Evolutionary conservation across 805 yeast genomes (phyloP), one percentile per base, ranked within the genome.

Genomic region (Pichia rugopelliculosa): DNA sequence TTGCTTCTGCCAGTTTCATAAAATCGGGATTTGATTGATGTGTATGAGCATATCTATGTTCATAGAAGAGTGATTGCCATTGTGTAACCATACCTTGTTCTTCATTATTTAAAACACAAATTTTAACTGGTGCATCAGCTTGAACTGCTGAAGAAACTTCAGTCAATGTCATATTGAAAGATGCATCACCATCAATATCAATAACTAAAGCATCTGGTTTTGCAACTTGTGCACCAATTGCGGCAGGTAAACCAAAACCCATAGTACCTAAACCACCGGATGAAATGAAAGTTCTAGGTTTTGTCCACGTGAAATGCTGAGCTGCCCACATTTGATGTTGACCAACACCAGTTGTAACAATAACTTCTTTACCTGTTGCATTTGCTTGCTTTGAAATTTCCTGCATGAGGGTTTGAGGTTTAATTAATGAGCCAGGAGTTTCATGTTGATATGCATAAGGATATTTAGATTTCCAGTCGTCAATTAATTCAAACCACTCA

Each of bases 301-400:
- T 71, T 52, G 82, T 84, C 96, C 97, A 91, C 45, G 89, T 80
- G 80, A 86, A 90, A 69, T 89, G 90, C 73, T 93, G 99, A 25
- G 98, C 98, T 36, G 98, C 95, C 99, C 99, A 91, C 99, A 91
- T 91, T 74, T 91, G 99, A 76, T 91, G 99, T 75, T 93, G 99
- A 52, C 99, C 99, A 45, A 93, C 98, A 76, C 99, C 99, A 34
- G 99, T 93, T 46, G 98, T 85, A 58, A 91, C 84, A 59, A 90
- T 79, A 50, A 87, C 89, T 58, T 86, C 90, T 61, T 79, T 86
- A 54, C 73, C 74, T 47, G 76, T 75, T 46, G 72, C 77, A 43
- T 71, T 67, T 27, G 89, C 82, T 57, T 89, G 82, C 53, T 79
- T 76, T 3, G 93, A 79, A 48, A 93, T 76, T 68, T 87, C 91